Conservation (phyloP, 176 grass and related monocot species). For the Cenchrus americanus region DNA sequence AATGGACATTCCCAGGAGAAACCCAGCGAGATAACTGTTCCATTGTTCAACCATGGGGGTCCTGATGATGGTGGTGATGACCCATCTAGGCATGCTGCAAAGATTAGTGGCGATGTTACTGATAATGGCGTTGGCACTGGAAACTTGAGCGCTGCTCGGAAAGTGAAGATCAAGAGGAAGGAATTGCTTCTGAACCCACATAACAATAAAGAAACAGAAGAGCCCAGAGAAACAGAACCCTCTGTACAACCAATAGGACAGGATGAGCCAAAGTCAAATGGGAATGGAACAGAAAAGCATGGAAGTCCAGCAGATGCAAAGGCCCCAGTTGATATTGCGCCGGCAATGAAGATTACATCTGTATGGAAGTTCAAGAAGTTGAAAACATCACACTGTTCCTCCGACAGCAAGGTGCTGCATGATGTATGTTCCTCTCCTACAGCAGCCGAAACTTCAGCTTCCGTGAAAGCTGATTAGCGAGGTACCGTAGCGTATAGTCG, state of each 20-base stretch:
- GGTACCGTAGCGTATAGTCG: constrained; percentile 48
- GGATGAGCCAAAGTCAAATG: constrained; percentile 35
- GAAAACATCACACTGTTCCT: constrained; percentile 69
- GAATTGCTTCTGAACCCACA: constrained; percentile 60
- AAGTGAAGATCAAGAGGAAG: constrained; percentile 77
- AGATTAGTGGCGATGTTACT: constrained; percentile 16
- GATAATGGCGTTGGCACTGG: constrained; percentile 26
- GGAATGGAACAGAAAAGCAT: constrained; percentile 29
- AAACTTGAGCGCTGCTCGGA: constrained; percentile 33
- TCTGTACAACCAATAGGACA: constrained; percentile 41
- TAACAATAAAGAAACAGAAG: constrained; percentile 42
- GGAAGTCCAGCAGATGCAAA: constrained; percentile 36
- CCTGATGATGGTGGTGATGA: neutral
- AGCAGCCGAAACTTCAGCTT: constrained; percentile 47
- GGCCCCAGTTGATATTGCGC: constrained; percentile 25
- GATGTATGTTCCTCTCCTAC: constrained; percentile 52
- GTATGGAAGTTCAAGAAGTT: constrained; percentile 87
- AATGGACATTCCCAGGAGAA: constrained; percentile 49
- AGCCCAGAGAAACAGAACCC: constrained; percentile 47
- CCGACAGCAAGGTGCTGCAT: constrained; percentile 73
- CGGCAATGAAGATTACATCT: constrained; percentile 61
- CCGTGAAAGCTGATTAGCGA: constrained; percentile 70
- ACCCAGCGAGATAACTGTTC: constrained; percentile 28
- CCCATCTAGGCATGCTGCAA: neutral
- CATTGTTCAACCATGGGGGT: constrained; percentile 24